Conservation (phyloP, 306 rosid genomes). For the Castanospermum australe region DNA sequence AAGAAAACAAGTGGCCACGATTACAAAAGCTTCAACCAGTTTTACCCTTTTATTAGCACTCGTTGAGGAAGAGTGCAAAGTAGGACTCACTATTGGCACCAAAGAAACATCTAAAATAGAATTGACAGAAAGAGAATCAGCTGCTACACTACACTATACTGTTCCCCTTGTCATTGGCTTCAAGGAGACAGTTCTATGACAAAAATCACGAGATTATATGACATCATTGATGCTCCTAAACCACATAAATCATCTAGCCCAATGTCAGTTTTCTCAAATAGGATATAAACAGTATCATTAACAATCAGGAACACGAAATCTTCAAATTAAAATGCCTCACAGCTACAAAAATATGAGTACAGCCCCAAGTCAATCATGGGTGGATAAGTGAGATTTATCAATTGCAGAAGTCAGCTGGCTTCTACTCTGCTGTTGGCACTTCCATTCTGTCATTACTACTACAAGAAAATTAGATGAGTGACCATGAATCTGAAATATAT, state of each 20-base stretch:
- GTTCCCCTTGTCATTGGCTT: not conserved
- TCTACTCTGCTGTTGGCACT: conserved; percentile 38
- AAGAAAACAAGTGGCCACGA: too few relatives aligned
- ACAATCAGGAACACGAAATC: conserved; percentile 22
- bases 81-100: not conserved
- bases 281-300: conserved; percentile 18
- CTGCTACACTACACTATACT: not conserved
- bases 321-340: conserved; percentile 32
- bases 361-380: conserved; percentile 37
- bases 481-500: conserved; percentile 38
- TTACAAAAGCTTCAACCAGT: too few relatives aligned
- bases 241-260: conserved; percentile 19
- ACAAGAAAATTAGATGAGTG: conserved; percentile 44
- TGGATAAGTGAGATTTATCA: conserved; percentile 39
- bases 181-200: not conserved
- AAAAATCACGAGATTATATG: conserved; percentile 6
- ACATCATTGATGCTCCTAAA: not conserved
- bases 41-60: too few relatives aligned
- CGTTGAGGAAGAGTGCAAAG: not conserved
- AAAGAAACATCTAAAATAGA: not conserved
- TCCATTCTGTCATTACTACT: conserved; percentile 42
- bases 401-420: conserved; percentile 45
- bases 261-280: not conserved
- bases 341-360: conserved; percentile 51
- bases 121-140: not conserved